Evolutionary conservation across 345 rosid genomes (phyloP), one percentile per base, ranked within the genome.

Genomic region (Luvunga scandens): DNA sequence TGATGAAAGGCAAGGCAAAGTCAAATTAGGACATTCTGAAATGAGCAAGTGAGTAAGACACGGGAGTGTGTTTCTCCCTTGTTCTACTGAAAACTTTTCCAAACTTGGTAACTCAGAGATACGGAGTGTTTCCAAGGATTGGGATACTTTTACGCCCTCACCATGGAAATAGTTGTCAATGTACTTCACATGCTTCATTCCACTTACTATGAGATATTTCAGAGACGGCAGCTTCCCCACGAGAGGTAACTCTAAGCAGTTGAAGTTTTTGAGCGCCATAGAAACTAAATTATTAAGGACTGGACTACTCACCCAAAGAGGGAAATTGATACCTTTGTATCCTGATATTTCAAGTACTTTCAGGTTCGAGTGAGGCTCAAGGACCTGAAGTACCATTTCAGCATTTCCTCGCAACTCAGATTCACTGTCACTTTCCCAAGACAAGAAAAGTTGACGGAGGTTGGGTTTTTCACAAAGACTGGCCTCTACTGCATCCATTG

Each of bases 131-230:
- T 33, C 31, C 72, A 68, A 68, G 25, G 72, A 39, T 1, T 45
- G 72, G 72, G 42, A 13, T 39, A 12, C 19, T 24, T 45, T 24
- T 10, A 39, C 22, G 0, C 7, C 55, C 22, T 65, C 69, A 33
- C 25, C 39, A 7, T 19, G 0, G 69, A 65, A 33, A 18, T 65
- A 4, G 39, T 34, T 1, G 3, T 65, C 69, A 18, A 18, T 18
- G 45, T 65, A 65, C 24, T 33, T 65, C 42, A 65, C 45, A 65
- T 9, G 10, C 0, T 33, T 31, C 25, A 33, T 31, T 10, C 21
- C 13, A 1, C 13, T 2, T 18, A 65, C 1, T 0, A 0, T 0
- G 4, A 65, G 68, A 65, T 16, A 0, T 18, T 65, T 65, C 0
- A 65, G 39, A 19, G 42, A 65, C 12, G 39, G 42, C 3, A 65